Evolutionary conservation across 2,329 filamentous ascomycete species (phyloP).

Genomic region (Penicillium janthinellum): DNA sequence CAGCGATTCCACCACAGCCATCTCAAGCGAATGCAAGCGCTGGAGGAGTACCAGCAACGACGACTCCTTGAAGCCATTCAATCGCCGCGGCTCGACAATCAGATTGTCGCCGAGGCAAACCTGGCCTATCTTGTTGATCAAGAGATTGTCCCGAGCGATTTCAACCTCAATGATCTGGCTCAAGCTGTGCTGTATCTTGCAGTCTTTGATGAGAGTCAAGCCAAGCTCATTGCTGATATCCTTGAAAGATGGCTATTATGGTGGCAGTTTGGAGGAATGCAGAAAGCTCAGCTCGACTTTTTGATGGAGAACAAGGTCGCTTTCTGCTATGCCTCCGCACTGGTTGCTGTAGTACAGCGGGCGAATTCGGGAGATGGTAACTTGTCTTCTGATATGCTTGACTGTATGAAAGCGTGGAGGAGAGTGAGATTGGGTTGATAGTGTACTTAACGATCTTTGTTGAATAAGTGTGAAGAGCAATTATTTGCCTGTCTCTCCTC

Average conservation of each 20-base stretch:
- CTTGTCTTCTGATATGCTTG: slow-evolving; percentile 8
- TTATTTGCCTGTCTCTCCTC: neutral
- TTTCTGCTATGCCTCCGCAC: slow-evolving; percentile 7
- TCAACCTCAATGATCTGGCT: neutral
- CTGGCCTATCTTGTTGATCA: neutral
- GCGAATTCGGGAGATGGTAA: neutral
- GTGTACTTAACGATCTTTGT: neutral
- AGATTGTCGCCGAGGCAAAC: slow-evolving; percentile 1
- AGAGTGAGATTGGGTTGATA: slow-evolving; percentile 3
- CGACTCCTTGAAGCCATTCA: slow-evolving; percentile 10
- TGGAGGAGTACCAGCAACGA: slow-evolving; percentile 2
- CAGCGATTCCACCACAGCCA: slow-evolving; percentile 3
- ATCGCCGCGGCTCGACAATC: slow-evolving; percentile 7
- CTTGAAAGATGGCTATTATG: slow-evolving; percentile 11
- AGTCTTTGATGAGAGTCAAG: slow-evolving; percentile 1
- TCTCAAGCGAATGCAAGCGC: slow-evolving; percentile 1
- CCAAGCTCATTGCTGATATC: slow-evolving; percentile 6
- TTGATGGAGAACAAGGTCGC: slow-evolving; percentile 7
- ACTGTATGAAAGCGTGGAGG: slow-evolving; percentile 7
- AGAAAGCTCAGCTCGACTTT: slow-evolving; percentile 2
- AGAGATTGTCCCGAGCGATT: neutral
- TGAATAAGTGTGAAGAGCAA: too few species aligned
- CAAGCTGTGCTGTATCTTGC: slow-evolving; percentile 1
- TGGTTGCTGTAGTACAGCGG: slow-evolving; percentile 6
- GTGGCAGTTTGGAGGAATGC: slow-evolving; percentile 11